These are phyloP conservation scores for Chrysochromulina tobinii DNA, from an alignment of 78 protist genomes.

Conservation along the genomic window DNA sequence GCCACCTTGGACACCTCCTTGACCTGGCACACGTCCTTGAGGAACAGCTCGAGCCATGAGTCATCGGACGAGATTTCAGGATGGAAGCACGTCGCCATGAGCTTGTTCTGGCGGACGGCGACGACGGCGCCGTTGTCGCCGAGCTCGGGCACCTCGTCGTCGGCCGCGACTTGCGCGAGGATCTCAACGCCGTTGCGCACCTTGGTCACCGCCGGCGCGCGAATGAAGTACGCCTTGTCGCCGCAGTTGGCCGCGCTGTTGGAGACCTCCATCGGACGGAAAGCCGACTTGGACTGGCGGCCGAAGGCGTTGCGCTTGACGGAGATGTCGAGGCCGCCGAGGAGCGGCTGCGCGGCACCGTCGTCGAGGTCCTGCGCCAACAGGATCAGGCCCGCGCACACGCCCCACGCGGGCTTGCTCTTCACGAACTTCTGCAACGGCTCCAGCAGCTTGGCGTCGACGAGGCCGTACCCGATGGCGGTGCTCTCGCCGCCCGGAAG, in stretches of 20 bases:
- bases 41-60: conserved; percentile 31
- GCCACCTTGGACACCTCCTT: neutral
- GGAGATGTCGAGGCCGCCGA: conserved; percentile 39
- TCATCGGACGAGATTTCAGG: conserved; percentile 46
- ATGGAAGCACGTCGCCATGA: conserved; percentile 40
- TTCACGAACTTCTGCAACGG: neutral
- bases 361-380: conserved; percentile 28
- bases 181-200: conserved; percentile 17
- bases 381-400: conserved; percentile 54
- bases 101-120: conserved; percentile 39
- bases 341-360: conserved; percentile 29
- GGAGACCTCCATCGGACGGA: neutral
- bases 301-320: conserved; percentile 45
- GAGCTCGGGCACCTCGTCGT: neutral
- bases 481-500: conserved; percentile 59
- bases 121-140: neutral
- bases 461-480: conserved; percentile 23
- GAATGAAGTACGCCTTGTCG: conserved; percentile 24
- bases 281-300: conserved; percentile 32
- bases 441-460: conserved; percentile 1
- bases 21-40: neutral
- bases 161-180: neutral
- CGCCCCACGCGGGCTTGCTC: conserved; percentile 39
- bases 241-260: neutral
- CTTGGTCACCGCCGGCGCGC: conserved; percentile 38